phyloP scores from a whole-genome alignment of 2,329 filamentous ascomycete species.

The Chrysosporium keratinophilum region DNA sequence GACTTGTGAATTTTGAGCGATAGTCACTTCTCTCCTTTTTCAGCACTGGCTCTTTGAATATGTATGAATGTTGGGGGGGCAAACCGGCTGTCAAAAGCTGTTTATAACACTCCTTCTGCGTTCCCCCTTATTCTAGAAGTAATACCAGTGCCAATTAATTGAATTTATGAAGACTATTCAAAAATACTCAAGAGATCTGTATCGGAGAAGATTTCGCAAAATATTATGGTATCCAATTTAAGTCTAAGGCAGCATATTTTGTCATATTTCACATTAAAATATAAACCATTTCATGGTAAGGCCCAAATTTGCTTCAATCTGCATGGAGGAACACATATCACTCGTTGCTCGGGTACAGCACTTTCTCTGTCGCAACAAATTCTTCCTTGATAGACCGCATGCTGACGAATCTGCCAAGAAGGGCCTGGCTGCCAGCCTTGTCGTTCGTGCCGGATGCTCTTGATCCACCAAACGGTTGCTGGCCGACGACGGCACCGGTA shows the following conservation, averaged over 20 bases:
- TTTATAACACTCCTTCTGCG: too few relatives aligned
- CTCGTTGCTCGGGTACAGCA: conserved; percentile 63
- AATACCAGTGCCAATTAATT: neutral
- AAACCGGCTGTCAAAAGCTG: neutral
- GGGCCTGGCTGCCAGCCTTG: conserved; percentile 57
- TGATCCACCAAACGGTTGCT: conserved; percentile 61
- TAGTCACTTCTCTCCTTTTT: conserved; percentile 2
- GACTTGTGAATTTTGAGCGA: conserved; percentile 6
- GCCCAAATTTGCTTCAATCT: neutral
- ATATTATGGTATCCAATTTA: neutral
- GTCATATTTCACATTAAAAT: neutral
- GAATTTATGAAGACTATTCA: neutral
- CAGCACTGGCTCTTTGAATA: neutral
- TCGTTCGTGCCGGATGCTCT: conserved; percentile 62
- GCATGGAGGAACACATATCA: neutral
- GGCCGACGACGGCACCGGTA: conserved; percentile 61
- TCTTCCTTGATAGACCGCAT: conserved; percentile 64
- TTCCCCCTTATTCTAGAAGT: neutral
- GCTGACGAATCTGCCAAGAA: conserved; percentile 57
- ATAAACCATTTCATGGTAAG: neutral
- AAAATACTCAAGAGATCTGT: neutral
- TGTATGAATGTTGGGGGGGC: neutral
- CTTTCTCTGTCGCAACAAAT: conserved; percentile 53
- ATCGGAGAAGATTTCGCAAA: too few relatives aligned
- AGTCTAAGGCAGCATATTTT: neutral